Evolutionary conservation across 345 rosid genomes (phyloP).

Genomic region (Euphorbia pulcherrima): DNA sequence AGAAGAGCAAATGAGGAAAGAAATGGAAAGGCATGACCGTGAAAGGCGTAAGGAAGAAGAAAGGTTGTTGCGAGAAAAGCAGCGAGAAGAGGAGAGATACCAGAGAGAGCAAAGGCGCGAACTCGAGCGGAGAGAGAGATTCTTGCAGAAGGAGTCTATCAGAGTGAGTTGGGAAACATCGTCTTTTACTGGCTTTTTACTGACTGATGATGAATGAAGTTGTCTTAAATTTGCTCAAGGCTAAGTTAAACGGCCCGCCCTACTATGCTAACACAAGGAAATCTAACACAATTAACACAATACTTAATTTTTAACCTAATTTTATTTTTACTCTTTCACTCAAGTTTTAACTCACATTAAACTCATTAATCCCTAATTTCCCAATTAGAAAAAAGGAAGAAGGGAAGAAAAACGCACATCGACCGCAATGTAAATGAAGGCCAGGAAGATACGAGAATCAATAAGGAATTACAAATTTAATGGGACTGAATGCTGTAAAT

Average conservation of each 20-base stretch:
- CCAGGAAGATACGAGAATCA: background rate
- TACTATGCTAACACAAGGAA: too few species aligned
- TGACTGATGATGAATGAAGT: background rate
- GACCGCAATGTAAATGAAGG: constrained; percentile 17
- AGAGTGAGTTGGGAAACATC: constrained; percentile 43
- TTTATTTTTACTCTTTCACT: too few species aligned
- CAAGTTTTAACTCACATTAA: too few species aligned
- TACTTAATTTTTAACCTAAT: too few species aligned
- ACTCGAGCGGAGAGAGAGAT: constrained; percentile 80
- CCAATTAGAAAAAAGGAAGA: too few species aligned
- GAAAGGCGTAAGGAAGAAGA: constrained; percentile 93
- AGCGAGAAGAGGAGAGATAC: constrained; percentile 84
- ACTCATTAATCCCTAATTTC: too few species aligned
- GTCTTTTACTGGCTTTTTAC: constrained; percentile 4
- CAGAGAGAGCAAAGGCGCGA: constrained; percentile 81
- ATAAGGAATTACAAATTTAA: background rate
- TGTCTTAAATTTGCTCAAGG: background rate
- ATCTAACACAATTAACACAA: too few species aligned
- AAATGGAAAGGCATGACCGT: constrained; percentile 84
- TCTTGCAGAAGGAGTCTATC: constrained; percentile 73
- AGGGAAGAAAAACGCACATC: constrained; percentile 95
- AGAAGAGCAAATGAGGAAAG: constrained; percentile 80
- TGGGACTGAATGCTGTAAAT: background rate
- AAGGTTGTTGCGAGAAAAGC: constrained; percentile 78
- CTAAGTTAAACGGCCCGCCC: too few species aligned